Conservation (phyloP, 176 grass and related monocot species). For the Oryza glumipatula region DNA sequence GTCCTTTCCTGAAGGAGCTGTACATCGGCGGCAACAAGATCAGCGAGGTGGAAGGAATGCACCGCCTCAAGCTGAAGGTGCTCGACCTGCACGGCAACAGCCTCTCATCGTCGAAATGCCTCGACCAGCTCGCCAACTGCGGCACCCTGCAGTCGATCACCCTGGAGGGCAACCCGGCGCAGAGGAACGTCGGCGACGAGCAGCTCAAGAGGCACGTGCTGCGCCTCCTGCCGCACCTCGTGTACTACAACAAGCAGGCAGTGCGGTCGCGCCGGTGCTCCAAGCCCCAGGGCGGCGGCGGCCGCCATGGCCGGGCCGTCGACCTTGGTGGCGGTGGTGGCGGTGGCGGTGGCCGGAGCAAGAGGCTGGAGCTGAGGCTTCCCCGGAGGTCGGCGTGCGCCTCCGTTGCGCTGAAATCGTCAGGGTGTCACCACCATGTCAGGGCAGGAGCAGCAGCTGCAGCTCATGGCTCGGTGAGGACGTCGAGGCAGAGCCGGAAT, state of each 20-base stretch:
- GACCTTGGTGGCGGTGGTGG: not conserved
- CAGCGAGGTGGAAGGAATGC: constrained; percentile 62
- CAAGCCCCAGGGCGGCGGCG: constrained; percentile 38
- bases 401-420: not conserved
- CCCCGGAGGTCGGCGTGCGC: not conserved
- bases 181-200: constrained; percentile 56
- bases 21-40: constrained; percentile 67
- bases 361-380: constrained; percentile 25
- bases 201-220: constrained; percentile 53
- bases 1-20: constrained; percentile 56
- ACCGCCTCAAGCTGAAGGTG: constrained; percentile 59
- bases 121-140: constrained; percentile 58
- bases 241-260: constrained; percentile 50
- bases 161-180: constrained; percentile 58
- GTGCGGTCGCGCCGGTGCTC: constrained; percentile 21
- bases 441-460: not conserved
- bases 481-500: constrained; percentile 25
- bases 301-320: constrained; percentile 16
- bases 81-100: constrained; percentile 53
- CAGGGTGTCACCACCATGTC: not conserved
- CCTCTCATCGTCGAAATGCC: constrained; percentile 51
- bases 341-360: not conserved
- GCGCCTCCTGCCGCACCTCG: constrained; percentile 48
- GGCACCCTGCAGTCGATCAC: constrained; percentile 49
- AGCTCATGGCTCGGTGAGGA: not conserved